Evolutionary conservation across 1,284 basidiomycete species (phyloP).

Genomic region (Inonotus hispidus): DNA sequence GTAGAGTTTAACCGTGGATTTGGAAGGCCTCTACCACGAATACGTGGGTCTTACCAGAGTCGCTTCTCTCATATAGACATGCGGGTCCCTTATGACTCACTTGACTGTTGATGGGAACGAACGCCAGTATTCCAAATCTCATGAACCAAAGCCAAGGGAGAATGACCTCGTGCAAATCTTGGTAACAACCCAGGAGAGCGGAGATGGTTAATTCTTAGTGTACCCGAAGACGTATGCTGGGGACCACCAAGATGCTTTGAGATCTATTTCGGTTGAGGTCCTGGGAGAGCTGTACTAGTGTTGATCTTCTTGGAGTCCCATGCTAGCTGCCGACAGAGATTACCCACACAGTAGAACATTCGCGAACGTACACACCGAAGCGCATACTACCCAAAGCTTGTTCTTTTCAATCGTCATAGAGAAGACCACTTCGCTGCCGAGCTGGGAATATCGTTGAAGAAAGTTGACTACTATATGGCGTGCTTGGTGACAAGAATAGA

Average conservation of each 20-base stretch:
- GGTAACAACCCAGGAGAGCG: neutral
- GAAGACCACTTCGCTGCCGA: neutral
- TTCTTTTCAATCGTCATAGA: neutral
- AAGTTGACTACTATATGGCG: neutral
- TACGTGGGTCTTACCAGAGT: neutral
- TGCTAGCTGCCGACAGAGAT: neutral
- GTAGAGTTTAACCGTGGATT: too few relatives aligned
- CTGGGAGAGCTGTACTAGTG: neutral
- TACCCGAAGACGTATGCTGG: neutral
- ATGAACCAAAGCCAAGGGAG: neutral
- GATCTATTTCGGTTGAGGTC: neutral
- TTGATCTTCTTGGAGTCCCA: neutral
- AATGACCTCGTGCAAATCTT: neutral
- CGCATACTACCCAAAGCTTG: too few relatives aligned
- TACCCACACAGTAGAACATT: neutral
- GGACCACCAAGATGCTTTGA: neutral
- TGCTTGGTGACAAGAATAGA: neutral
- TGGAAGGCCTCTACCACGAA: too few relatives aligned
- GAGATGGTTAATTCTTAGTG: neutral
- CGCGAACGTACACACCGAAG: neutral
- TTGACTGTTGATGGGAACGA: neutral
- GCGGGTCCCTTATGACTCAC: neutral
- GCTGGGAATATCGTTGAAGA: neutral
- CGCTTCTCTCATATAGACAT: neutral
- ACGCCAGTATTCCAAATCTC: neutral